Evolutionary conservation across 2,329 filamentous ascomycete species (phyloP), one percentile per base, ranked within the genome.

Genomic region (Scedosporium minutisporum): DNA sequence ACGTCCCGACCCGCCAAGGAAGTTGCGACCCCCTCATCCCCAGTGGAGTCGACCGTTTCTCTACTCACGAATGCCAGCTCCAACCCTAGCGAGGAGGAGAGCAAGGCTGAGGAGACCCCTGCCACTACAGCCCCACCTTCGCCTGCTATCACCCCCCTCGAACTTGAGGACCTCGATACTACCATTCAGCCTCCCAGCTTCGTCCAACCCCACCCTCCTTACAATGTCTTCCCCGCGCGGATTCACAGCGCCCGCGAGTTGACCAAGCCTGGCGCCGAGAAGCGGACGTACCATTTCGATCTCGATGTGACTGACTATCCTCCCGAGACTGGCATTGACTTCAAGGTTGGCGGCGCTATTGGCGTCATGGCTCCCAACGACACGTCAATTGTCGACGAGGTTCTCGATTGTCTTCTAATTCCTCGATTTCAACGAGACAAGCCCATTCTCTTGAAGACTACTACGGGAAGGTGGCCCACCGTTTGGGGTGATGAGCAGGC

Each of bases 201-300:
- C 70, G 93, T 99, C 62, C 91, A 96, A 72, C 95, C 95, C 27
- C 95, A 99, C 73, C 91, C 91, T 63, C 95, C 95, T 0, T 95
- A 96, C 75, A 82, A 93, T 67, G 92, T 97, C 65, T 96, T 90
- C 75, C 89, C 92, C 1, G 93, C 93, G n/a, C 91, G 87, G 66
- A 84, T 99, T 57, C 88, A 91, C 75, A 87, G 87, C 69, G 85
- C 91, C 2, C 88, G 95, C 63, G 92, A 96, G 75, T 78, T 99
- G 71, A 99, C 95, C 12, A 89, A 86, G 72, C 80, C 85, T 25
- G 93, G 93, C 23, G 95, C 95, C 4, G 91, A 96, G 80, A 99
- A 99, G 84, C 85, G 93, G 65, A 99, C 95, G 0, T 96, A 93
- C 74, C 95, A 99, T 75, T 97, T 97, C 70, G 95, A 97, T 70